phyloP scores from a whole-genome alignment of 2,329 filamentous ascomycete genomes.

The Hypoxylon sp. region DNA sequence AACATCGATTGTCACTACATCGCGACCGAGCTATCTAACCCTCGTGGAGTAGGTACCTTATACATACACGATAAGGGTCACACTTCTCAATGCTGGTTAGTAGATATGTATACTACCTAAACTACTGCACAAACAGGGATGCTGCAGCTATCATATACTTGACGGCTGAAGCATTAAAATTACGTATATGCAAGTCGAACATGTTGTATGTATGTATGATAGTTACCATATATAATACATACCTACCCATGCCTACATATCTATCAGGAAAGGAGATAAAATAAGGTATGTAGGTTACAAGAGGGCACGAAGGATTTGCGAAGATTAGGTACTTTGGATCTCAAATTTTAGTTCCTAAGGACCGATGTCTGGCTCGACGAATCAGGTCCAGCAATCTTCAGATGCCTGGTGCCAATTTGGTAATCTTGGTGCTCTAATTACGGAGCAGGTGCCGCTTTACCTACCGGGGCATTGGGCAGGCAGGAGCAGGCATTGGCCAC shows the following conservation, averaged over 20 bases:
- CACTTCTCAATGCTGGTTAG: not conserved
- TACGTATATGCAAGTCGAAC: constrained; percentile 4
- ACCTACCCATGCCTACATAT: too few relatives aligned
- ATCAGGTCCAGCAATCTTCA: constrained; percentile 14
- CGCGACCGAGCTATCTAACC: not conserved
- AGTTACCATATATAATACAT: not conserved
- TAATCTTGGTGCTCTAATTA: constrained; percentile 18
- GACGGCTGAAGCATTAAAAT: not conserved
- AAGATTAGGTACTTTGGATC: constrained; percentile 5
- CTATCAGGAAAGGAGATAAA: not conserved
- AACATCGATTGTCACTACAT: not conserved
- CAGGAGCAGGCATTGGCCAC: constrained; percentile 30
- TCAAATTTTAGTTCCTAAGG: constrained; percentile 5
- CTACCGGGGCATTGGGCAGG: constrained; percentile 22
- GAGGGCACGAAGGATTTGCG: not conserved
- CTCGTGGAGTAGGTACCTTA: not conserved
- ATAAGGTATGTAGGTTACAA: not conserved
- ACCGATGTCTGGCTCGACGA: not conserved
- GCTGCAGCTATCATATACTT: constrained; percentile 10
- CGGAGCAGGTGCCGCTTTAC: constrained; percentile 9
- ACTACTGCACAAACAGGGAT: constrained; percentile 21
- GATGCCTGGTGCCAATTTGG: not conserved
- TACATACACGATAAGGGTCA: not conserved
- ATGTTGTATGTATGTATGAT: constrained; percentile 4
- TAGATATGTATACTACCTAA: constrained; percentile 1